Percentiles rank a stretch among this genome's conserved stretches.
phyloP scores from a whole-genome alignment of 208 protist species.

The Spongospora subterranea region DNA sequence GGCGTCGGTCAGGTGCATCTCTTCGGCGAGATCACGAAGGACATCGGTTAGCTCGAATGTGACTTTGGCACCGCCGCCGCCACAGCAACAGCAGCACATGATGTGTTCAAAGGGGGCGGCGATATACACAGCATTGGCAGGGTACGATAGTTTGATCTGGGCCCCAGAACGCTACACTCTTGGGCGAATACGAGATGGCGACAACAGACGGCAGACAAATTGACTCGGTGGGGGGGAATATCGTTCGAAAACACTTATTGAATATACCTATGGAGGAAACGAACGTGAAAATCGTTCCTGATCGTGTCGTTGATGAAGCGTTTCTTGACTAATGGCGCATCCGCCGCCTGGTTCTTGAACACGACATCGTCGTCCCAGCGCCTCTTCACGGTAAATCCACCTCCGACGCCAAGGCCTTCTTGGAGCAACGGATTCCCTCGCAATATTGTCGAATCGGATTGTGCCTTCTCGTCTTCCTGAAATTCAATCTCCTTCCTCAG shows the following conservation, averaged over 20 bases:
- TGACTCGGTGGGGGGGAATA: no score
- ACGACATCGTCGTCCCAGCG: constrained; percentile 84
- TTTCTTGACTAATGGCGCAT: constrained; percentile 76
- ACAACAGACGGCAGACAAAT: no score
- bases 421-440: constrained; percentile 77
- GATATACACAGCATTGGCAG: no score
- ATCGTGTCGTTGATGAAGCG: constrained; percentile 87
- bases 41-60: constrained; percentile 53
- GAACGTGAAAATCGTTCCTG: constrained; percentile 82
- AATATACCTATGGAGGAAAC: constrained; percentile 82
- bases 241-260: no score
- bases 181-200: no score
- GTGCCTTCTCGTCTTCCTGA: constrained; percentile 62
- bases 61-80: neutral
- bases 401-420: neutral
- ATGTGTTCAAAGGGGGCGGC: no score
- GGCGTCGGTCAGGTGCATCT: constrained; percentile 28
- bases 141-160: no score
- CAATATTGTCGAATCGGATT: constrained; percentile 65
- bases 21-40: constrained; percentile 32
- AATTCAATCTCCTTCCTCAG: constrained; percentile 64
- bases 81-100: constrained; percentile 39
- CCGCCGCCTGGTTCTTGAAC: constrained; percentile 83
- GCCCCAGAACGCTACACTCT: no score
- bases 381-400: constrained; percentile 72